Conservation (phyloP, 805 yeast species). For the Yueomyces sp. region DNA sequence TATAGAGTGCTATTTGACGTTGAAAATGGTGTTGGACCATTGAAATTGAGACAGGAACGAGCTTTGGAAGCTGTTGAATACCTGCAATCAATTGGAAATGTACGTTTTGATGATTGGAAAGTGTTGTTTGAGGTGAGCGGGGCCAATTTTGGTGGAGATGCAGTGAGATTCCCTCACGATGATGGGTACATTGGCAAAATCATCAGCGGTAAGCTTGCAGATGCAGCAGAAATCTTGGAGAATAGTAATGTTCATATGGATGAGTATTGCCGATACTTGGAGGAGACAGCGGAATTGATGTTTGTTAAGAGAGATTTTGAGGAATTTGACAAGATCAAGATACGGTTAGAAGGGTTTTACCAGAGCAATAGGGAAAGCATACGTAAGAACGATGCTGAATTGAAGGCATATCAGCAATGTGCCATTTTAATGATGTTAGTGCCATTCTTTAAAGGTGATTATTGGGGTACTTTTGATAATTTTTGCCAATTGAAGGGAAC, state of each 20-base stretch:
- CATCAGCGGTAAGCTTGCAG: constrained; percentile 12
- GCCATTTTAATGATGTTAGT: constrained; percentile 8
- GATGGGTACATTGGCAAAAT: constrained; percentile 4
- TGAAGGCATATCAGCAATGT: constrained; percentile 5
- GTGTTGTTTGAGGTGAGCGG: constrained; percentile 3
- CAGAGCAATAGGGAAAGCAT: background rate
- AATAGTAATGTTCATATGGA: constrained; percentile 1
- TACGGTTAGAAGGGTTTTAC: constrained; percentile 5
- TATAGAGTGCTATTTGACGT: constrained; percentile 11
- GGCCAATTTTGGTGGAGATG: background rate
- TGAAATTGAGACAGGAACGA: constrained; percentile 3
- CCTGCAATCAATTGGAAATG: constrained; percentile 4
- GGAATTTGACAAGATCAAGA: constrained; percentile 14
- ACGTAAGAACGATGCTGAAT: constrained; percentile 3
- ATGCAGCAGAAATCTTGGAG: constrained; percentile 13
- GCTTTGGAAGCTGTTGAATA: constrained; percentile 8
- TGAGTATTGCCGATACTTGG: constrained; percentile 8
- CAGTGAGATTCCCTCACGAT: background rate
- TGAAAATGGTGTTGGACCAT: constrained; percentile 1
- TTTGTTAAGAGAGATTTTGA: constrained; percentile 10
- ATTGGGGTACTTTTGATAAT: constrained; percentile 9
- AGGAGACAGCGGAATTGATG: constrained; percentile 7
- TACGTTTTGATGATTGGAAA: constrained; percentile 9
- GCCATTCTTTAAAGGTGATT: constrained; percentile 11
- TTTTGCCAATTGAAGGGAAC: constrained; percentile 9